phyloP scores from a whole-genome alignment of 805 yeast species.

The Cephaloascus albidus region DNA sequence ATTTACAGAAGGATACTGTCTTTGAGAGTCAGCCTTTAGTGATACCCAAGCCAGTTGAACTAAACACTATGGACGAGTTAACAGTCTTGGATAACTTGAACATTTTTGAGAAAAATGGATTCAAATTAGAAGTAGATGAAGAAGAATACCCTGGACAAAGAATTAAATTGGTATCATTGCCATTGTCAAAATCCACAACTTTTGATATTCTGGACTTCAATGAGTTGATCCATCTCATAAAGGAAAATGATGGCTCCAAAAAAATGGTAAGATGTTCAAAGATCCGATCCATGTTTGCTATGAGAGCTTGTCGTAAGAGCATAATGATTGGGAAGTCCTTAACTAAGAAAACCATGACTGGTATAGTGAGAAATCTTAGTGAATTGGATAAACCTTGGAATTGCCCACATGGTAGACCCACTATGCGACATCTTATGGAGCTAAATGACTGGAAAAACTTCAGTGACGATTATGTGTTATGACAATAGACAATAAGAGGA shows the following conservation, averaged over 20 bases:
- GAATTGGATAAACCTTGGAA: constrained; percentile 89
- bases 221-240: constrained; percentile 65
- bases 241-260: constrained; percentile 31
- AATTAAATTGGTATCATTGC: constrained; percentile 52
- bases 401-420: constrained; percentile 96
- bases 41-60: constrained; percentile 43
- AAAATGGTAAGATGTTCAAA: constrained; percentile 59
- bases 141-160: constrained; percentile 46
- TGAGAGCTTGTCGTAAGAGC: constrained; percentile 90
- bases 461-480: constrained; percentile 28
- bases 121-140: constrained; percentile 43
- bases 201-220: constrained; percentile 65
- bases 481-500: too few relatives aligned
- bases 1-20: constrained; percentile 40
- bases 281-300: constrained; percentile 77
- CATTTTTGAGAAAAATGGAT: constrained; percentile 70
- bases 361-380: constrained; percentile 60
- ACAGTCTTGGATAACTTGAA: constrained; percentile 50
- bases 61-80: constrained; percentile 74
- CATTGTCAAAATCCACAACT: constrained; percentile 59
- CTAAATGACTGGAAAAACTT: constrained; percentile 36
- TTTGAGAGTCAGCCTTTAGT: constrained; percentile 70
- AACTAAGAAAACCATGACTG: constrained; percentile 47
- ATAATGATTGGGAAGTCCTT: constrained; percentile 88
- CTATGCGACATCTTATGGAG: constrained; percentile 83